These are phyloP conservation scores for Salinomyces thailandicus DNA, from an alignment of 2,329 filamentous ascomycete genomes.

Conservation along the genomic window DNA sequence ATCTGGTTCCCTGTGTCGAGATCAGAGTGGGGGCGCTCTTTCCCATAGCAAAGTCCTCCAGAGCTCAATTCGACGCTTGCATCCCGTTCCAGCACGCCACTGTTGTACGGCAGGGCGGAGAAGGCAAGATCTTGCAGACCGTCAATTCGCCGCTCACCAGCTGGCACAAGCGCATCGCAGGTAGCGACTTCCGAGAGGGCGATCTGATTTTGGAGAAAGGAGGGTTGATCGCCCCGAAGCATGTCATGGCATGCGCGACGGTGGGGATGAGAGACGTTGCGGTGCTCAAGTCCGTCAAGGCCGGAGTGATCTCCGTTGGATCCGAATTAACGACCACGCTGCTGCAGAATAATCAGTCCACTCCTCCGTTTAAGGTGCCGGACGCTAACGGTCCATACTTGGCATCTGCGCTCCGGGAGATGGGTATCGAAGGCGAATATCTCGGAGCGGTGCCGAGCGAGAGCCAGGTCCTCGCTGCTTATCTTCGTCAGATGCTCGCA, in stretches of 20 bases:
- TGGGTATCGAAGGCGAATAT: slow-evolving; percentile 5
- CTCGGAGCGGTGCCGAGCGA: slow-evolving; percentile 3
- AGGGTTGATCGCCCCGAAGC: slow-evolving; percentile 3
- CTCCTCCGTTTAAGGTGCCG: slow-evolving; percentile 4
- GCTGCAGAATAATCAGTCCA: background rate
- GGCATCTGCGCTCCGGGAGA: slow-evolving; percentile 6
- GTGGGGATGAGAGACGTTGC: slow-evolving; percentile 4
- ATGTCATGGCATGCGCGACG: slow-evolving; percentile 4
- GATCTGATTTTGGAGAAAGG: slow-evolving; percentile 5
- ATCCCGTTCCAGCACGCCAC: slow-evolving; percentile 3
- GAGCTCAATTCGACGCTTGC: slow-evolving; percentile 1
- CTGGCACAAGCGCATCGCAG: slow-evolving; percentile 6
- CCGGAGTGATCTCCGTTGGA: slow-evolving; percentile 3
- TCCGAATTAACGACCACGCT: slow-evolving; percentile 3
- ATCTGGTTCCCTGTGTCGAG: slow-evolving; percentile 3
- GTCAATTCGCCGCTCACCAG: slow-evolving; percentile 2
- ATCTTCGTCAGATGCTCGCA: slow-evolving; percentile 1
- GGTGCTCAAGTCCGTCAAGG: background rate
- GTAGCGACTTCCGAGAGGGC: slow-evolving; percentile 5
- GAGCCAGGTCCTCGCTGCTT: background rate
- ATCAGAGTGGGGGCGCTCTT: slow-evolving; percentile 3
- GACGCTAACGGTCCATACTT: slow-evolving; percentile 7
- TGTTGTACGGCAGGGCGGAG: slow-evolving; percentile 1
- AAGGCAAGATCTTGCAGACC: slow-evolving; percentile 1
- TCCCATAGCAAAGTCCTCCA: background rate